These are phyloP conservation scores for Vitis rotundifolia DNA, from an alignment of 164 flowering plant genomes.

Conservation along the genomic window DNA sequence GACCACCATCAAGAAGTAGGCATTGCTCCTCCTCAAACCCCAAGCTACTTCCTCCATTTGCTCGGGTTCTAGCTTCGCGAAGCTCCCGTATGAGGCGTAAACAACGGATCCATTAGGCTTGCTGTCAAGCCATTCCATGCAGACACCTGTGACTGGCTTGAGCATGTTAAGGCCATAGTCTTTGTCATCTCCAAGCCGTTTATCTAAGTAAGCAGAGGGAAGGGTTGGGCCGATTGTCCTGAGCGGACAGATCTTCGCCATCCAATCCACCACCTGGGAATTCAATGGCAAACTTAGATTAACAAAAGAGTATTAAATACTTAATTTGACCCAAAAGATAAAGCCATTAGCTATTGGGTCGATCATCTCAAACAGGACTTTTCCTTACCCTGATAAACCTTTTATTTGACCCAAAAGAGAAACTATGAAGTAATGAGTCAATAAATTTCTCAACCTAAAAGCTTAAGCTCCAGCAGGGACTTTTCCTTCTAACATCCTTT, in stretches of 20 bases:
- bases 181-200: slow-evolving; percentile 10
- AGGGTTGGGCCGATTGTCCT: slow-evolving; percentile 33
- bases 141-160: not conserved
- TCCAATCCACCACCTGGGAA: slow-evolving; percentile 31
- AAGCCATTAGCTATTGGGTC: too few species aligned
- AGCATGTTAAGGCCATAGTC: slow-evolving; percentile 4
- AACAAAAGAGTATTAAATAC: too few species aligned
- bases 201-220: slow-evolving; percentile 33
- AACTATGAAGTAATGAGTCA: too few species aligned
- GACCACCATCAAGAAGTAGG: slow-evolving; percentile 7
- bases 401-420: too few species aligned
- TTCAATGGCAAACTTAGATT: too few species aligned
- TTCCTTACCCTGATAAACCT: too few species aligned
- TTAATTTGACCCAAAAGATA: too few species aligned
- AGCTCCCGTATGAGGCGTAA: slow-evolving; percentile 8
- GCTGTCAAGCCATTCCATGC: slow-evolving; percentile 6
- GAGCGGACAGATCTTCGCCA: slow-evolving; percentile 12
- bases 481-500: too few species aligned
- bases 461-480: too few species aligned
- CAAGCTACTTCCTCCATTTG: slow-evolving; percentile 12
- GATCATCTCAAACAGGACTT: too few species aligned
- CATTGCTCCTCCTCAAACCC: not conserved
- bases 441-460: too few species aligned
- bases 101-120: slow-evolving; percentile 2
- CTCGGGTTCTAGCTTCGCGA: not conserved